Evolutionary conservation across 1,284 basidiomycete genomes (phyloP).

Genomic region (Tylopilus microsporus): DNA sequence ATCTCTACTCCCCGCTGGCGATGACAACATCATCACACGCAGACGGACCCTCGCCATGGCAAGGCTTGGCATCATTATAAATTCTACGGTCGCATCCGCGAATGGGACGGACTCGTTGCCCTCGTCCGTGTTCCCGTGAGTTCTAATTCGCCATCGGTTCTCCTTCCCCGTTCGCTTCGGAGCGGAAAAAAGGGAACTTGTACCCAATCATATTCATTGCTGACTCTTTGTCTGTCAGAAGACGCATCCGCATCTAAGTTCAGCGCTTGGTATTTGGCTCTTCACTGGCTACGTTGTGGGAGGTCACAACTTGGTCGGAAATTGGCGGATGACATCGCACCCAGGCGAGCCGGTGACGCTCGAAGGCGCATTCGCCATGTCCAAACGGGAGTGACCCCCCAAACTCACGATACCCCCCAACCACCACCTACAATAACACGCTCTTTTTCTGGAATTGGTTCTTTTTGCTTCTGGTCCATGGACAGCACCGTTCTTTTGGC

Average conservation of each 20-base stretch:
- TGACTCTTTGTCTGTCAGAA: constrained; percentile 14
- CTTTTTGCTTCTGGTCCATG: background rate
- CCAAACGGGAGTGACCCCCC: constrained; percentile 32
- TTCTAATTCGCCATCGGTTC: constrained; percentile 3
- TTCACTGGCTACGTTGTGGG: constrained; percentile 69
- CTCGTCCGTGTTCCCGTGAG: constrained; percentile 50
- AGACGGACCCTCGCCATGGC: constrained; percentile 54
- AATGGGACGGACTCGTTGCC: constrained; percentile 65
- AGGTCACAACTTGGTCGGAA: constrained; percentile 61
- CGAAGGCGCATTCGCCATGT: constrained; percentile 58
- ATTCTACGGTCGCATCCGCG: constrained; percentile 60
- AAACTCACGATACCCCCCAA: background rate
- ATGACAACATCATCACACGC: background rate
- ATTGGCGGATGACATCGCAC: constrained; percentile 50
- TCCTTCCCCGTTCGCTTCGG: background rate
- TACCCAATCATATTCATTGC: background rate
- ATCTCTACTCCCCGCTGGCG: background rate
- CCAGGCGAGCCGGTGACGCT: constrained; percentile 40
- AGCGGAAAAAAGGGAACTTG: background rate
- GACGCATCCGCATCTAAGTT: constrained; percentile 1
- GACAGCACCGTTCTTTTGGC: constrained; percentile 8
- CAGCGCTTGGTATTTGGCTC: constrained; percentile 41
- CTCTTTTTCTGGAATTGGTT: constrained; percentile 3
- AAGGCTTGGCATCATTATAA: constrained; percentile 57
- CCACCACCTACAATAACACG: background rate